Percentiles rank a stretch among this genome's conserved stretches.
These are phyloP conservation scores for Geosmithia putterillii DNA, from an alignment of 2,329 filamentous ascomycete species.

Conservation along the genomic window DNA sequence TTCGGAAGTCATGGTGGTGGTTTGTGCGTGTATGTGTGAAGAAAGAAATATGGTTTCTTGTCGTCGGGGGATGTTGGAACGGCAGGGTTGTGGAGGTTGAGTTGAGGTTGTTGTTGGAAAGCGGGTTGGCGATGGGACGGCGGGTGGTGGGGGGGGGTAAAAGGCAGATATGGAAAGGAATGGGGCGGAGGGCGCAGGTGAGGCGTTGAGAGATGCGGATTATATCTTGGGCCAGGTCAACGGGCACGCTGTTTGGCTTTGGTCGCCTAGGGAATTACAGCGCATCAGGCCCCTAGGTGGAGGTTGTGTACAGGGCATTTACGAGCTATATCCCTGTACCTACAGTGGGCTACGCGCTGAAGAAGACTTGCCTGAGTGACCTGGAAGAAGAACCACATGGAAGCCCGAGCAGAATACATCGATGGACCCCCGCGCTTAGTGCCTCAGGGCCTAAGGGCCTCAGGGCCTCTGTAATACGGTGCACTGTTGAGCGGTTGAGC, in stretches of 20 bases:
- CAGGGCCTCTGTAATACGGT: no score
- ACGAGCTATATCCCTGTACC: neutral
- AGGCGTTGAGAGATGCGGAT: conserved; percentile 5
- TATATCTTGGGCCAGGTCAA: conserved; percentile 4
- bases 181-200: conserved; percentile 4
- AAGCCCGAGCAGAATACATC: no score
- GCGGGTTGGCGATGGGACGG: conserved; percentile 1
- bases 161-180: conserved; percentile 2
- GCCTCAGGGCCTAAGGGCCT: no score
- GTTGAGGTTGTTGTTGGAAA: neutral
- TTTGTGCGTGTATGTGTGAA: neutral
- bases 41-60: neutral
- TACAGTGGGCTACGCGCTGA: neutral
- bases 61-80: neutral
- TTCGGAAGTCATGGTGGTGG: conserved; percentile 40
- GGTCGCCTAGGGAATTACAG: neutral
- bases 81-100: neutral
- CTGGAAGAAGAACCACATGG: no score
- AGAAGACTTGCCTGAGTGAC: no score
- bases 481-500: no score
- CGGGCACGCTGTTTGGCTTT: conserved; percentile 1
- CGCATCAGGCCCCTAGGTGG: neutral
- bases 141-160: neutral
- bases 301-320: neutral
- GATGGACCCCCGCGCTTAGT: no score